Evolutionary conservation across 345 rosid genomes (phyloP), one percentile per base, ranked within the genome.

Genomic region (Gossypium turneri): DNA sequence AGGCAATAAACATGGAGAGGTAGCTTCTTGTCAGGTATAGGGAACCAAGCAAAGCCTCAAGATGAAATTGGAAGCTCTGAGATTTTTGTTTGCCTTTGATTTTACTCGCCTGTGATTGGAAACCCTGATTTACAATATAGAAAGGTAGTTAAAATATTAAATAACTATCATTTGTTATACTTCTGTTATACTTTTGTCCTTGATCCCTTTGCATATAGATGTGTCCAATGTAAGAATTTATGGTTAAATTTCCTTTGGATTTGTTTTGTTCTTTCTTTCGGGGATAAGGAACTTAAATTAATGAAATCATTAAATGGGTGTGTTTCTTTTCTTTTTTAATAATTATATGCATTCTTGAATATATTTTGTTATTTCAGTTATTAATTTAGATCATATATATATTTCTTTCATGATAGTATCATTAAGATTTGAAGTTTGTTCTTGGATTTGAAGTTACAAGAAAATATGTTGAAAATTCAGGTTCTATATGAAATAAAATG

Each of bases 101-200:
- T 64, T 25, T 70, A 20, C 27, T 20, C 82, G 64, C 83, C 75
- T 84, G 85, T 80, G 80, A 81, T 86, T 75, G 85, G 81, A 82
- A 82, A 75, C 82, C 81, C 72, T 79, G 81, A 77, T 81, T 80
- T 82, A 82, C 85, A 81, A 81, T 76, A 67, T 79, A 83, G 86
- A 70, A 84, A 82, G 80, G 43, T 82, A 79, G 83, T 79, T 77
- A 77, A 61, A 70, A 47, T 45, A 47, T 60, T 76, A 76, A 11
- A 29, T 4, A 66, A n/a, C 11, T 53, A 38, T 74, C 74, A 65
- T 78, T 65, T 67, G 19, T 20, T 57, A 57, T 13, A 47, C 9
- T 29, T 29, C 4, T 29, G 2, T 29, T 29, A 3, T 29, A 25
- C 58, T 8, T 13, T 20, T 64, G 17, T n/a, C 20, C 51, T 53